phyloP scores from a whole-genome alignment of 768 basidiomycete genomes.

The Chalciporus sphaerocephalus region DNA sequence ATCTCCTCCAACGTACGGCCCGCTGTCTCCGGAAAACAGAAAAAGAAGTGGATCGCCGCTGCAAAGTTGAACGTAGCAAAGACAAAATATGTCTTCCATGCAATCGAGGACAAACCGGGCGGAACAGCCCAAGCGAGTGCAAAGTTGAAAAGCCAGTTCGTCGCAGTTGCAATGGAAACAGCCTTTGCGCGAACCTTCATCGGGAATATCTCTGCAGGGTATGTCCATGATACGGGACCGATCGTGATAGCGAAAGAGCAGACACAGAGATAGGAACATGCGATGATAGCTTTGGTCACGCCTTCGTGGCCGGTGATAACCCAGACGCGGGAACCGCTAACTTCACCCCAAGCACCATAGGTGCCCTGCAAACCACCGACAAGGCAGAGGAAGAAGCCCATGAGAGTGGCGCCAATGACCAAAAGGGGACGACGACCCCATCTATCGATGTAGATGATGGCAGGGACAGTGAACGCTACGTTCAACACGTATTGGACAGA shows the following conservation, averaged over 20 bases:
- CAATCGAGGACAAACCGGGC: constrained; percentile 60
- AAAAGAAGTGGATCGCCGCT: constrained; percentile 64
- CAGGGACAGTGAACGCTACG: constrained; percentile 40
- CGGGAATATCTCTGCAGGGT: constrained; percentile 68
- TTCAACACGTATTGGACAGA: constrained; percentile 55
- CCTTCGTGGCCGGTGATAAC: constrained; percentile 51
- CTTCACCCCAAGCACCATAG: constrained; percentile 58
- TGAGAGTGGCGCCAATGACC: constrained; percentile 55
- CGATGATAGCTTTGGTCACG: constrained; percentile 68
- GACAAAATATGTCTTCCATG: constrained; percentile 75
- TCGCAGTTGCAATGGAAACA: constrained; percentile 39
- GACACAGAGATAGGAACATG: constrained; percentile 74
- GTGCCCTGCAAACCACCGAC: constrained; percentile 71
- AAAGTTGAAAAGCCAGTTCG: constrained; percentile 69
- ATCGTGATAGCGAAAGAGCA: constrained; percentile 70
- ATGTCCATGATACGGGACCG: constrained; percentile 76
- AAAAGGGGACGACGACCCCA: constrained; percentile 81
- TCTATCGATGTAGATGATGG: constrained; percentile 63
- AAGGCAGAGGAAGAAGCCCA: constrained; percentile 75
- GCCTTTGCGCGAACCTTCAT: constrained; percentile 65
- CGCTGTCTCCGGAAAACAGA: constrained; percentile 79
- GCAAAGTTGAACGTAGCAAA: constrained; percentile 76
- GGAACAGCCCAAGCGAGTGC: constrained; percentile 75
- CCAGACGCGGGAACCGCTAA: constrained; percentile 49
- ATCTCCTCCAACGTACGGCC: constrained; percentile 73